Evolutionary conservation across 441 rosid genomes (phyloP).

Genomic region (Manihot esculenta): DNA sequence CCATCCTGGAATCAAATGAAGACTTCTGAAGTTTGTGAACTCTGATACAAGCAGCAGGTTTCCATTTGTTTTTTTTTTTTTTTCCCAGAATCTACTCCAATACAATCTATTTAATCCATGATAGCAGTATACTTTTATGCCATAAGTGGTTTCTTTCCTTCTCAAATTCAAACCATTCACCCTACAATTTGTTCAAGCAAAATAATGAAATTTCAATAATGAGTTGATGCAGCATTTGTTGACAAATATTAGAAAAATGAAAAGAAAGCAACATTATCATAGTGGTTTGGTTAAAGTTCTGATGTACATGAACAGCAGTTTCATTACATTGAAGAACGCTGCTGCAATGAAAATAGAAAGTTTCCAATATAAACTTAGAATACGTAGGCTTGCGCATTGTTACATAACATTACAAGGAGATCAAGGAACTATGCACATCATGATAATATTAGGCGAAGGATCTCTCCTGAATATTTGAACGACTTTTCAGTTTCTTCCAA

Average conservation of each 20-base stretch:
- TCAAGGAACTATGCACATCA: constrained; percentile 30
- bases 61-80: no score
- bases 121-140: neutral
- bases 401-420: constrained; percentile 11
- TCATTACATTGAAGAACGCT: neutral
- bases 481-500: constrained; percentile 96
- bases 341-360: neutral
- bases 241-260: no score
- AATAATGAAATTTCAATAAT: neutral
- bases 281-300: neutral
- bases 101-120: no score
- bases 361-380: constrained; percentile 8
- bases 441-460: constrained; percentile 75
- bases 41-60: no score
- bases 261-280: neutral
- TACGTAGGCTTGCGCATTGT: constrained; percentile 32
- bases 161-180: neutral
- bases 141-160: neutral
- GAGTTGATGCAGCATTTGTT: neutral
- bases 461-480: constrained; percentile 82
- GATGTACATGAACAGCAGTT: no score
- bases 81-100: no score
- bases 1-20: no score
- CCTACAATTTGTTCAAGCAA: neutral
- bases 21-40: no score